Evolutionary conservation across 306 rosid genomes (phyloP).

Genomic region (Vigna unguiculata): DNA sequence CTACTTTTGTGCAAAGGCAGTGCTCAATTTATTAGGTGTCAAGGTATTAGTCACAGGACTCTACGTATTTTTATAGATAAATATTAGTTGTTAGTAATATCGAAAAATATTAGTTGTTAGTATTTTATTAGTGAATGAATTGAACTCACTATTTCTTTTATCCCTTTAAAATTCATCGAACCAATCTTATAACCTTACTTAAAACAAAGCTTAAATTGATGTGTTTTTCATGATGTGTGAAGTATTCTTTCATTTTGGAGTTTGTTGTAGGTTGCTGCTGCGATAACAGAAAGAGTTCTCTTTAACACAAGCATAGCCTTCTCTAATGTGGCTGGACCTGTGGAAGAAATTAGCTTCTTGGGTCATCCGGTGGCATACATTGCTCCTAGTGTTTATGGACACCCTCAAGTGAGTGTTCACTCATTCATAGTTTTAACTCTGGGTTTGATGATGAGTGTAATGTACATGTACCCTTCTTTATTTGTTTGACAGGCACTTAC

Average conservation of each 20-base stretch:
- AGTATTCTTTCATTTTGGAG: not conserved
- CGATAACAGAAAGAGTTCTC: constrained; percentile 51
- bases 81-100: too few relatives aligned
- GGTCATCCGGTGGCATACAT: constrained; percentile 65
- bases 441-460: too few relatives aligned
- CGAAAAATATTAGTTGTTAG: too few relatives aligned
- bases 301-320: constrained; percentile 59
- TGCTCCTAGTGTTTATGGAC: constrained; percentile 72
- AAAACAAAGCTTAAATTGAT: too few relatives aligned
- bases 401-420: constrained; percentile 64
- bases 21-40: constrained; percentile 51
- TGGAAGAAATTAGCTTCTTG: constrained; percentile 65
- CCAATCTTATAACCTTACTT: too few relatives aligned
- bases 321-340: constrained; percentile 69
- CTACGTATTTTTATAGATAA: too few relatives aligned
- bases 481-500: constrained; percentile 63
- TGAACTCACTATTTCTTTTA: too few relatives aligned
- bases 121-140: too few relatives aligned
- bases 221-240: not conserved
- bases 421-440: too few relatives aligned
- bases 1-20: constrained; percentile 29
- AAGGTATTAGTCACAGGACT: too few relatives aligned
- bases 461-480: too few relatives aligned
- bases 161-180: too few relatives aligned
- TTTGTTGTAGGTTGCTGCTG: constrained; percentile 52